Percentiles rank a stretch among this genome's conserved stretches.
Evolutionary conservation across 1,284 basidiomycete genomes (phyloP).

Genomic region (Puccinia hordei): DNA sequence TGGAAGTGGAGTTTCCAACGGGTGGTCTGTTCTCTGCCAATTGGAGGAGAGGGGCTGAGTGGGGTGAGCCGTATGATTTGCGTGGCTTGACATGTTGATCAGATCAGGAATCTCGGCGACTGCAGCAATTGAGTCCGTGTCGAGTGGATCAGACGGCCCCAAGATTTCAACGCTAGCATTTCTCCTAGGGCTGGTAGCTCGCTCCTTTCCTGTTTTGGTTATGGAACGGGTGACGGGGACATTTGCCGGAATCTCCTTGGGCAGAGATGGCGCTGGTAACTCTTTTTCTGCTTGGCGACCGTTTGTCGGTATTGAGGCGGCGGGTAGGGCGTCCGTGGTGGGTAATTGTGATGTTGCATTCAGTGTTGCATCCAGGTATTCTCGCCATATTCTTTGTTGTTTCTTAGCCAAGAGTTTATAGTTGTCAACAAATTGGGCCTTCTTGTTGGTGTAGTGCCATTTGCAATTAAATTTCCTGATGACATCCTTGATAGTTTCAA

Average conservation of each 20-base stretch:
- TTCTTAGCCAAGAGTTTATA: not conserved
- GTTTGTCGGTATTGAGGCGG: too few species aligned
- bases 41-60: not conserved
- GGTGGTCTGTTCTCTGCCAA: not conserved
- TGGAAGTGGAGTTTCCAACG: not conserved
- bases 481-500: not conserved
- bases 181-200: not conserved
- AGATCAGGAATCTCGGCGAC: not conserved
- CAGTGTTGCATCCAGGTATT: not conserved
- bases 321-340: too few species aligned
- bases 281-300: not conserved
- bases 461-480: not conserved
- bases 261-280: not conserved
- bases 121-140: not conserved
- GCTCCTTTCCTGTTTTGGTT: not conserved
- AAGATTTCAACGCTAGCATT: not conserved
- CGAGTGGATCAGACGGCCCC: not conserved
- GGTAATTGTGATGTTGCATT: too few species aligned
- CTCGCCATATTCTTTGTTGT: not conserved
- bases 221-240: not conserved
- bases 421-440: not conserved
- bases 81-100: not conserved
- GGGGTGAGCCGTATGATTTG: too few species aligned
- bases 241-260: not conserved
- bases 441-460: not conserved